These are phyloP conservation scores for Candida sakaeoensis DNA, from an alignment of 805 yeast species.

Conservation along the genomic window DNA sequence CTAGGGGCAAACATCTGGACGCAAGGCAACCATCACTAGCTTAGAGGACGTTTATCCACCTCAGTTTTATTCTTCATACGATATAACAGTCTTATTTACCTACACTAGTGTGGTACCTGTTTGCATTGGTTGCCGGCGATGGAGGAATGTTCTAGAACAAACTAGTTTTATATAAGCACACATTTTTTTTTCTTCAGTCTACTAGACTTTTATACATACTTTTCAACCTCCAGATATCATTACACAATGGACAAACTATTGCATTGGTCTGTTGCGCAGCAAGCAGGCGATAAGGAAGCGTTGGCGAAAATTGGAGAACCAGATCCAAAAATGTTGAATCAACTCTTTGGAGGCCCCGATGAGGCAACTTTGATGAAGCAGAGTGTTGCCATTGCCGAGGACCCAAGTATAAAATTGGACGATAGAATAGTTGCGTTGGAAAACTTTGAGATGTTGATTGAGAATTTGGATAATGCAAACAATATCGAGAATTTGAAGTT, in stretches of 20 bases:
- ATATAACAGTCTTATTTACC: too few species aligned
- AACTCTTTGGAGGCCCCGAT: slow-evolving; percentile 77
- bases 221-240: too few species aligned
- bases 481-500: slow-evolving; percentile 77
- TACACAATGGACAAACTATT: slow-evolving; percentile 87
- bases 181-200: neutral
- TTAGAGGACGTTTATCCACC: too few species aligned
- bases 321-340: slow-evolving; percentile 75
- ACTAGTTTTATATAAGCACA: neutral
- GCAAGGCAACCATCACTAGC: too few species aligned
- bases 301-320: slow-evolving; percentile 60
- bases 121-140: neutral
- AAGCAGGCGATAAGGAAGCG: slow-evolving; percentile 70
- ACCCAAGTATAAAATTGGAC: slow-evolving; percentile 58
- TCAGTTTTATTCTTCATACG: too few species aligned
- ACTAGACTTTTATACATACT: too few species aligned
- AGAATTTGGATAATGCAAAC: slow-evolving; percentile 91
- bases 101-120: too few species aligned
- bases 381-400: slow-evolving; percentile 56
- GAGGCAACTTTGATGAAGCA: slow-evolving; percentile 87
- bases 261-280: slow-evolving; percentile 86
- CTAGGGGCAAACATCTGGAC: too few species aligned
- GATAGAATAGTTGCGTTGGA: slow-evolving; percentile 75
- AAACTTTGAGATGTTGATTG: slow-evolving; percentile 89
- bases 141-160: slow-evolving; percentile 1